Evolutionary conservation across 2,329 filamentous ascomycete genomes (phyloP), one percentile per base, ranked within the genome.

Genomic region (Exophiala phaeomuriformis): DNA sequence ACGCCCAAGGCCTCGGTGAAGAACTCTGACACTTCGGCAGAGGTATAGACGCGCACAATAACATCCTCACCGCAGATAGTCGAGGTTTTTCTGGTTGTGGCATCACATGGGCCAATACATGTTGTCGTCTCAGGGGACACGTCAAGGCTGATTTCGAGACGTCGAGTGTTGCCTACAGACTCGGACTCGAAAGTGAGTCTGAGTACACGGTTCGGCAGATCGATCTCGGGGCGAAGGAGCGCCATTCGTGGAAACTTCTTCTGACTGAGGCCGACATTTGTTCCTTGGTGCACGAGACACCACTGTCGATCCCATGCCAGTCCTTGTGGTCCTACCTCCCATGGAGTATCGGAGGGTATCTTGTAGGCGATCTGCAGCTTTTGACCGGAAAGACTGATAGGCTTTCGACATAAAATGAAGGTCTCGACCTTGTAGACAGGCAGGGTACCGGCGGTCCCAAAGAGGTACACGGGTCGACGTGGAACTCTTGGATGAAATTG

Each of bases 301-400:
- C 93, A 98, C 72, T 97, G 91, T 57, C 93, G 80, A 68, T 98
- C 93, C 90, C 91, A 97, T 5, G 84, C 86, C 2, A 98, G 75
- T 0, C 93, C 93, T 71, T 96, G 90, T 5, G 79, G 75, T 51
- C 80, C 81, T 19, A 97, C 77, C 63, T 87, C 82, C 93, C 93
- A 98, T 9, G 75, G 66, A 5, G 72, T 72, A 1, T 74, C 77
- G 0, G 71, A 57, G 1, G 89, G 85, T 31, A 97, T 76, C 35
- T 74, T 74, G 67, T 86, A 95, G 0, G 87, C 87, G 10, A 83
- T n/a, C n/a, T 87, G 64, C 93, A 97, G 66, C 90, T 95, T 69
- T 98, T 98, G 65, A 98, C 90, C 0, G 93, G 93, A 65, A 90
- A 98, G 0, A 97, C 80, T 1, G 77, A 82, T 10, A 90, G 77